Conservation (phyloP, 129 eudicot species). For the Lactuca sativa region DNA sequence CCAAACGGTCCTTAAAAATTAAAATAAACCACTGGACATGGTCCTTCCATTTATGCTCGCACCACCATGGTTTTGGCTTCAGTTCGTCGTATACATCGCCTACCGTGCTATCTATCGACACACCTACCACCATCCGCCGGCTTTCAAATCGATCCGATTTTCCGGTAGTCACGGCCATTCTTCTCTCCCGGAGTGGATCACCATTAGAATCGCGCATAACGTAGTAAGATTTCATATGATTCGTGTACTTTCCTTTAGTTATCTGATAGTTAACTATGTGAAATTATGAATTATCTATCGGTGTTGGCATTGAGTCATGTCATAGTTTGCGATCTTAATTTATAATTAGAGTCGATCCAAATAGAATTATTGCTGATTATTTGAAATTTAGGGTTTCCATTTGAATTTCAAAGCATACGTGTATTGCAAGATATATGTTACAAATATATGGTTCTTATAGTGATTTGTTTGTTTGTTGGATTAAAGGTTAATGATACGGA, state of each 20-base stretch:
- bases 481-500: constrained; percentile 38
- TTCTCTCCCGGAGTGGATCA: neutral
- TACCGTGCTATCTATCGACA: constrained; percentile 16
- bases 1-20: neutral
- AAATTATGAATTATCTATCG: neutral
- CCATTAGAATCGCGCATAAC: neutral
- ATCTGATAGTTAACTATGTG: neutral
- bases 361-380: neutral
- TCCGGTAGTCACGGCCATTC: constrained; percentile 23
- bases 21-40: neutral
- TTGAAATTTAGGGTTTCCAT: constrained; percentile 9
- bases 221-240: neutral
- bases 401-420: constrained; percentile 11
- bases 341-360: neutral
- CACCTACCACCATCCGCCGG: constrained; percentile 26
- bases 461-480: constrained; percentile 18
- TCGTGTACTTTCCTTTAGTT: neutral
- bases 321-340: neutral
- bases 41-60: neutral
- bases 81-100: constrained; percentile 13
- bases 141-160: constrained; percentile 24
- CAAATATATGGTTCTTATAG: neutral
- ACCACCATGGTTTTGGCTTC: constrained; percentile 11
- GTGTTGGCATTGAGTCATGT: neutral
- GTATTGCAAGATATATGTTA: neutral